Base-by-base conservation (phyloP, 148 eudicot genomes). In the Hydrangea macrophylla region DNA sequence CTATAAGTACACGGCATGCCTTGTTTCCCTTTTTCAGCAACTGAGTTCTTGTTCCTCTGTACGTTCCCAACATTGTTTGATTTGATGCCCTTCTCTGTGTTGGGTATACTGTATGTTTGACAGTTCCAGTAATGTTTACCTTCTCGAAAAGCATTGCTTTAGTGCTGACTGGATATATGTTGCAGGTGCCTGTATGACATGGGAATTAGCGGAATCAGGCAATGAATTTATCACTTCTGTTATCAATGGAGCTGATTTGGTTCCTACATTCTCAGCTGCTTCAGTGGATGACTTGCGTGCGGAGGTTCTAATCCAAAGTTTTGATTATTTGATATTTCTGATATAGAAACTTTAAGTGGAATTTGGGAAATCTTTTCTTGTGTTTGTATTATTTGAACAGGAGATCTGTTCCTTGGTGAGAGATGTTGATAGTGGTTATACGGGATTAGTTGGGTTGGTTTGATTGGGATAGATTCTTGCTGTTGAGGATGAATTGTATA, bases 131-230 rank as follows among this genome's bases (percentile, higher is more conserved):
- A n/a, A n/a, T n/a, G n/a, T n/a, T n/a, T n/a, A n/a, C n/a, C 7
- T n/a, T 6, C 6, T 48, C n/a, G 23, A 12, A 27, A 12, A 44
- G 44, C n/a, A 35, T 58, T 30, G 50, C 40, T 15, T 40, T 18
- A 58, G 12, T 20, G 54, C 73, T 70, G 51, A 60, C 55, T 71
- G 63, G 9, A 9, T 73, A 31, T 62, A 26, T 20, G 57, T 28
- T 84, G 69, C 81, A 94, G 99, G 90, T 59, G 99, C 99, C 70
- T 94, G 99, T 78, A 94, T 94, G 99, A 88, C 96, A 31, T 87
- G 96, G 96, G 99, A 94, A 74, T 78, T 94, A 78, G 97, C 97
- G 0, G 99, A 94, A 68, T 94, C 97, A n/a, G 96, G 99, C 27
- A 64, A 70, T 69, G 88, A 80, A 65, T 90, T 90, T 17, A 77